A percentile compares a stretch with the other conserved stretches of the same genome.
Conservation (phyloP, 345 rosid genomes). For the Tarenaya hassleriana region DNA sequence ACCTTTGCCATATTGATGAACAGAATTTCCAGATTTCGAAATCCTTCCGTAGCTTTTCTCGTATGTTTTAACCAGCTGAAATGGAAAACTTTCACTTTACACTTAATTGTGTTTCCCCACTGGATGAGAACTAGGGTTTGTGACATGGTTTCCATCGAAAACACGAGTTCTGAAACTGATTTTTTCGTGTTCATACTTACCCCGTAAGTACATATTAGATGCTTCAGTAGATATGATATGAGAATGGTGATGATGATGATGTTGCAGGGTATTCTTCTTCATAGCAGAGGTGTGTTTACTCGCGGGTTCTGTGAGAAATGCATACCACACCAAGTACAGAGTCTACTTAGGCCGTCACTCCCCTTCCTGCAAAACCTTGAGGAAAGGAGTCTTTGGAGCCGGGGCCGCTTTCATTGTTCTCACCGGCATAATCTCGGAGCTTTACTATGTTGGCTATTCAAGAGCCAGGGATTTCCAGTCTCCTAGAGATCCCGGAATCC, state of each 20-base stretch:
- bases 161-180: not conserved
- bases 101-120: too few relatives aligned
- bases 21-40: too few relatives aligned
- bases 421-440: conserved; percentile 70
- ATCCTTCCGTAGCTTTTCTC: too few relatives aligned
- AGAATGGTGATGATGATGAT: too few relatives aligned
- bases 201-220: not conserved
- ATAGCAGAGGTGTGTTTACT: conserved; percentile 83
- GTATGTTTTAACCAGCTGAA: too few relatives aligned
- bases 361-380: conserved; percentile 47
- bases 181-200: too few relatives aligned
- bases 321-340: conserved; percentile 76
- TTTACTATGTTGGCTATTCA: conserved; percentile 66
- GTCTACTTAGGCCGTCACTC: conserved; percentile 22
- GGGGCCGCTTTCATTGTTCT: conserved; percentile 78
- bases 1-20: too few relatives aligned
- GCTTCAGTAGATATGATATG: not conserved
- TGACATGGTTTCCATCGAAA: too few relatives aligned
- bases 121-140: too few relatives aligned
- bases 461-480: conserved; percentile 37
- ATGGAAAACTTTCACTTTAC: too few relatives aligned
- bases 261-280: conserved; percentile 73
- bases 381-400: conserved; percentile 86
- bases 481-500: conserved; percentile 53
- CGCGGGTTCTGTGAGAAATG: conserved; percentile 76